Evolutionary conservation across 805 yeast genomes (phyloP), one percentile per base, ranked within the genome.

Genomic region (Spathaspora boniae): DNA sequence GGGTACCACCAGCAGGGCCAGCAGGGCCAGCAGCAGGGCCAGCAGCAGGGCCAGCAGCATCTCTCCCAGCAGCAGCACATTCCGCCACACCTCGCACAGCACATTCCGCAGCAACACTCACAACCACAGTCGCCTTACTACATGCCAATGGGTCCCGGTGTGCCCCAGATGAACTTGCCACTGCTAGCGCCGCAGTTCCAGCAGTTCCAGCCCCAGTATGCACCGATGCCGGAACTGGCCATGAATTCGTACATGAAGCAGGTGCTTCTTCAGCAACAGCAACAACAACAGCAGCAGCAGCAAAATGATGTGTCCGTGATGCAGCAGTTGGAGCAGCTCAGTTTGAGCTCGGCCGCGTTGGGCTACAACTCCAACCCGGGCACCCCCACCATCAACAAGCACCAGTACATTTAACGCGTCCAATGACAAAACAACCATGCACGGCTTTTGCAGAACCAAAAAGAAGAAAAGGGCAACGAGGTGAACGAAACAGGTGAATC

Each of bases 261-360:
- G n/a, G n/a, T n/a, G n/a, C n/a, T n/a, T n/a, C 41, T 34, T 9
- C 51, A 42, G 30, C 48, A 23, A 33, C 45, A 41, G 12, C 48
- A 30, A 24, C 54, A 45, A 19, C 45, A 34, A 11, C 46, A 34
- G 20, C 49, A 42, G 15, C 48, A 34, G 20, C 45, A 42, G 19
- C 50, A 52, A 19, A 60, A 58, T 34, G 65, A 61, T 36, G 34
- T 54, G 23, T 59, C 56, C 11, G 65, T 67, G 7, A 63, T 68
- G 70, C 66, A 63, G 41, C 74, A 68, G 43, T 64, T 69, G 44
- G 73, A 69, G 46, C 72, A 65, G 41, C 49, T 69, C 24, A 65
- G 72, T 4, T 52, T 69, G 39, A 65, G 68, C 33, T 67, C 74
- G 3, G 74, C 70, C 3, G 72, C 74, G 4, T 45, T 68, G 55